These are phyloP conservation scores for Ramularia collo-cygni DNA, from an alignment of 2,329 filamentous ascomycete species.

Conservation along the genomic window DNA sequence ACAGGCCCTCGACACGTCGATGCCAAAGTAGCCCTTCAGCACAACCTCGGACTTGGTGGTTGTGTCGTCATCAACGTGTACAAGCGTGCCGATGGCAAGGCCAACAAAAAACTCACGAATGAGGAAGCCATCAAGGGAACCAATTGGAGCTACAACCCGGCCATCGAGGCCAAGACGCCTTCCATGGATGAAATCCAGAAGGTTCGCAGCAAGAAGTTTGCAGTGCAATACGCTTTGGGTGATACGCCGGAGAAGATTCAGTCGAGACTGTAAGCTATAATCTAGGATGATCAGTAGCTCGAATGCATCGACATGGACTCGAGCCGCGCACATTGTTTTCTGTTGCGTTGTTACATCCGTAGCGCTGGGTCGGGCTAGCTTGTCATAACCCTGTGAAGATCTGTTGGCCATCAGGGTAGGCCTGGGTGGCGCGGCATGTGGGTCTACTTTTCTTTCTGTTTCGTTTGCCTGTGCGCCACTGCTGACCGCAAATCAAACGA, in stretches of 20 bases:
- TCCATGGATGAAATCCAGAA: conserved; percentile 65
- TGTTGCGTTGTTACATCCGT: too few relatives aligned
- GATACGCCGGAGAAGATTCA: conserved; percentile 70
- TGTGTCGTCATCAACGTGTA: conserved; percentile 89
- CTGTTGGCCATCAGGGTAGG: too few relatives aligned
- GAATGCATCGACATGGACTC: too few relatives aligned
- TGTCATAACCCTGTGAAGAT: too few relatives aligned
- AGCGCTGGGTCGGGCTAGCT: too few relatives aligned
- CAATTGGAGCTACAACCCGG: conserved; percentile 83
- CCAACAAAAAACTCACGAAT: conserved; percentile 53
- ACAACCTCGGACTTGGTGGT: conserved; percentile 87
- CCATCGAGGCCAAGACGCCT: conserved; percentile 81
- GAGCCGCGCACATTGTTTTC: too few relatives aligned
- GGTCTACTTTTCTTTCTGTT: too few relatives aligned
- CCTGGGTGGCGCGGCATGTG: too few relatives aligned
- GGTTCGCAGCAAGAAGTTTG: conserved; percentile 62
- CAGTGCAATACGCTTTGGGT: conserved; percentile 66
- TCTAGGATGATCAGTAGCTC: not conserved
- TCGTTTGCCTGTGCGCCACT: too few relatives aligned
- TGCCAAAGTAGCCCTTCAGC: conserved; percentile 70
- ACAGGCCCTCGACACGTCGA: conserved; percentile 76
- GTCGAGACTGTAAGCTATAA: conserved; percentile 50
- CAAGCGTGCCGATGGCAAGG: conserved; percentile 69
- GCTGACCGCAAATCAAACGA: too few relatives aligned
- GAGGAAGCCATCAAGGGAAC: conserved; percentile 59